phyloP scores from a whole-genome alignment of 2,329 filamentous ascomycete genomes.

The Apiospora pterosperma region DNA sequence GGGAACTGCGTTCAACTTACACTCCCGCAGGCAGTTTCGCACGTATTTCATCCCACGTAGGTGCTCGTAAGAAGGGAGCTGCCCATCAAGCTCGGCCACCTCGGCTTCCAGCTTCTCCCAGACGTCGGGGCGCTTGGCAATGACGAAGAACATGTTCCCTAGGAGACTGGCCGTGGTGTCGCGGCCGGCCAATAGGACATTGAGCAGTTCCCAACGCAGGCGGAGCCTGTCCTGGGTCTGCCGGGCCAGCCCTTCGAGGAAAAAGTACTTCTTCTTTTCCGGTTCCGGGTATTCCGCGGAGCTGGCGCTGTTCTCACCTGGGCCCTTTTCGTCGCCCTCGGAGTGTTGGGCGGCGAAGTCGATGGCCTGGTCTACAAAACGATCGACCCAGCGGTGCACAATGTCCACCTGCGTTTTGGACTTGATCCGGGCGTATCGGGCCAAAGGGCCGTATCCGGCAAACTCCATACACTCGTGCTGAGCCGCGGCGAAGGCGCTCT shows the following conservation, averaged over 20 bases:
- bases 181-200: background rate
- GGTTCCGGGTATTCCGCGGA: no score
- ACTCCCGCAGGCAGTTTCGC: background rate
- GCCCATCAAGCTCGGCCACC: background rate
- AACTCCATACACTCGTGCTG: no score
- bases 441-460: no score
- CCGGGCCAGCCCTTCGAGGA: background rate
- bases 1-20: background rate
- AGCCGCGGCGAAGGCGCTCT: background rate
- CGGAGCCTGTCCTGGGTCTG: background rate
- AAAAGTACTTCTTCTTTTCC: background rate
- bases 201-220: background rate
- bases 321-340: background rate
- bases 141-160: background rate
- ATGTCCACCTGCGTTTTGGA: slow-evolving; percentile 15
- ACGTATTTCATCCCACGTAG: background rate
- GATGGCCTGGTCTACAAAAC: background rate
- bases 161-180: slow-evolving; percentile 12
- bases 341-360: slow-evolving; percentile 44
- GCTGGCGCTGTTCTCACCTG: background rate
- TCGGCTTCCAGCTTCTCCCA: background rate
- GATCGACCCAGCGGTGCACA: slow-evolving; percentile 17
- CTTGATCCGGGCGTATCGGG: background rate
- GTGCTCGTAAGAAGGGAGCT: background rate
- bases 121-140: background rate